A percentile compares a stretch with the other conserved stretches of the same genome.
phyloP scores from a whole-genome alignment of 257 asterid genomes.

The Solanum arcanum region DNA sequence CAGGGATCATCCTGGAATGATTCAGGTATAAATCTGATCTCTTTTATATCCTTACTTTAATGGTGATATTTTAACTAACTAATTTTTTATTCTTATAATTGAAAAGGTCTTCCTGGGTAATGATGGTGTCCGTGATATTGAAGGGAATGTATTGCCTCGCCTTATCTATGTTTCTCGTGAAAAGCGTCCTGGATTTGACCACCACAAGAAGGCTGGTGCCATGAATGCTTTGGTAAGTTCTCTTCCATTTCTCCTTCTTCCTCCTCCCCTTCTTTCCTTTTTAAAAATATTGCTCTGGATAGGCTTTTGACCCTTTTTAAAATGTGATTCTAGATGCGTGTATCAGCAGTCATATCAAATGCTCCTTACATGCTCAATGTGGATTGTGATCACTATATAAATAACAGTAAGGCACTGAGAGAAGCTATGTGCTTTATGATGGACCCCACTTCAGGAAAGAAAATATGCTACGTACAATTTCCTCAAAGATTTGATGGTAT shows the following conservation, averaged over 20 bases:
- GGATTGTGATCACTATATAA: conserved; percentile 97
- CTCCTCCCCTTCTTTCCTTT: not conserved
- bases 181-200: conserved; percentile 95
- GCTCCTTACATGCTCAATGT: conserved; percentile 93
- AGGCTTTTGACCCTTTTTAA: not conserved
- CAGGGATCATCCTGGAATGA: conserved; percentile 99
- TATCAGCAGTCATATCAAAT: conserved; percentile 90
- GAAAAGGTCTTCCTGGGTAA: conserved; percentile 83
- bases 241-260: not conserved
- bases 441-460: conserved; percentile 98
- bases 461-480: conserved; percentile 93
- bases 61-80: not conserved
- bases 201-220: conserved; percentile 97
- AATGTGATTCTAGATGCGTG: conserved; percentile 54
- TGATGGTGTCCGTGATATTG: conserved; percentile 73
- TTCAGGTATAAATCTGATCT: conserved; percentile 45
- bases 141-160: conserved; percentile 87
- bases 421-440: conserved; percentile 99
- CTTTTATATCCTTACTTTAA: not conserved
- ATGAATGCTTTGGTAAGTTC: conserved; percentile 84
- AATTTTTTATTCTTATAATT: not conserved
- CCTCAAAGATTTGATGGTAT: conserved; percentile 97
- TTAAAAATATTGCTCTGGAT: not conserved
- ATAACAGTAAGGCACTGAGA: conserved; percentile 90
- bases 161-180: conserved; percentile 96